Evolutionary conservation across 352 stramenopile genomes (phyloP).

Genomic region (Globisporangium megalacanthum): DNA sequence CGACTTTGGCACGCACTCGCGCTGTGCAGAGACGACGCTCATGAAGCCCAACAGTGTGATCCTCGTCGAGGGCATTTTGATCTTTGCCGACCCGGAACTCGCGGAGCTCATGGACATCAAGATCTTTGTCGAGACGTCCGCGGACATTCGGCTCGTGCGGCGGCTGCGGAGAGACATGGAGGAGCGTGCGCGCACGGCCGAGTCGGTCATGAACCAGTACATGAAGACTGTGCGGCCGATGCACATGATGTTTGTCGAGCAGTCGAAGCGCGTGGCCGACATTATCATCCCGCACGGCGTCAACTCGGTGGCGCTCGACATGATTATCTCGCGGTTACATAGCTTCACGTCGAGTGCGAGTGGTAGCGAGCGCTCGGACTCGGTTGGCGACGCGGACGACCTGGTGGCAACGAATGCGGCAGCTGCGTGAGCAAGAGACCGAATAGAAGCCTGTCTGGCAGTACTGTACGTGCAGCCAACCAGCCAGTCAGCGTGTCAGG

Average conservation of each 20-base stretch:
- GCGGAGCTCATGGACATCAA: slow-evolving; percentile 95
- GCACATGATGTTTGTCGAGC: slow-evolving; percentile 98
- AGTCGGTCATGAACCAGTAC: slow-evolving; percentile 96
- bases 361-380: slow-evolving; percentile 43
- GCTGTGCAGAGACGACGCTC: slow-evolving; percentile 60
- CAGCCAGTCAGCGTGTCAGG: not conserved
- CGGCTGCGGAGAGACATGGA: slow-evolving; percentile 91
- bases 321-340: slow-evolving; percentile 90
- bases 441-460: not conserved
- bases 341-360: slow-evolving; percentile 51
- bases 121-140: slow-evolving; percentile 95
- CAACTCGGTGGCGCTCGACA: slow-evolving; percentile 91
- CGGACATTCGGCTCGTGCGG: slow-evolving; percentile 93
- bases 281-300: slow-evolving; percentile 94
- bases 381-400: slow-evolving; percentile 32
- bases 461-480: not conserved
- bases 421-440: not conserved
- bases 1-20: slow-evolving; percentile 93
- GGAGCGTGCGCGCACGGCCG: slow-evolving; percentile 92
- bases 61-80: slow-evolving; percentile 96
- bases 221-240: slow-evolving; percentile 96
- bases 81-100: slow-evolving; percentile 91
- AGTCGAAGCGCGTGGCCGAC: slow-evolving; percentile 93
- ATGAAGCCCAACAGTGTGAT: slow-evolving; percentile 92
- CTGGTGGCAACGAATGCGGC: not conserved